Conservation (phyloP, 1,139 yeast genomes). For the Yamadazyma atlantica region DNA sequence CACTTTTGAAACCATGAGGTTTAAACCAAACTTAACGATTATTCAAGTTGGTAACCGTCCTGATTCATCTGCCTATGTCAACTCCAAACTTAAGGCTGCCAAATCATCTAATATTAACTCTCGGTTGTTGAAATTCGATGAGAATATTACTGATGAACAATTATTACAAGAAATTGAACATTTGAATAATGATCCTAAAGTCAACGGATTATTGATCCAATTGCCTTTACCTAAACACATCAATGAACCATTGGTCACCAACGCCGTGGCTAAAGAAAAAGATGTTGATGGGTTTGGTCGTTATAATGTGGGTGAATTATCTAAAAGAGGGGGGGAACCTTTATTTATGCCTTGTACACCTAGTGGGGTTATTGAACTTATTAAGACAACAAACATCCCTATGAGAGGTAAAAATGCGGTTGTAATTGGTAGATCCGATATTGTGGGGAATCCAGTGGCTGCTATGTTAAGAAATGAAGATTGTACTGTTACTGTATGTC, state of each 20-base stretch:
- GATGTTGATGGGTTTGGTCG: slow-evolving; percentile 84
- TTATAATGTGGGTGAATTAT: slow-evolving; percentile 71
- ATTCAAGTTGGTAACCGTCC: slow-evolving; percentile 77
- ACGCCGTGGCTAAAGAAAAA: slow-evolving; percentile 63
- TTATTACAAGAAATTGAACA: slow-evolving; percentile 54
- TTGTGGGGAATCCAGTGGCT: slow-evolving; percentile 80
- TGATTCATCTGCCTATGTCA: slow-evolving; percentile 75
- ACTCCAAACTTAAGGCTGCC: slow-evolving; percentile 74
- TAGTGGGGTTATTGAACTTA: slow-evolving; percentile 67
- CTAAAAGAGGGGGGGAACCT: slow-evolving; percentile 73
- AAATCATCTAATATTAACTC: slow-evolving; percentile 65
- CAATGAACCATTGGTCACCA: slow-evolving; percentile 66
- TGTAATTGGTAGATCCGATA: slow-evolving; percentile 78
- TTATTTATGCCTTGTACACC: slow-evolving; percentile 79
- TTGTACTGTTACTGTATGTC: slow-evolving; percentile 76
- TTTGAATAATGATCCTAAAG: slow-evolving; percentile 60
- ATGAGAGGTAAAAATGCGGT: slow-evolving; percentile 72
- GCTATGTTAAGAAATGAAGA: slow-evolving; percentile 68
- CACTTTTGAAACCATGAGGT: slow-evolving; percentile 35
- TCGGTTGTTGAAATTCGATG: slow-evolving; percentile 56
- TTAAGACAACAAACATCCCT: slow-evolving; percentile 59
- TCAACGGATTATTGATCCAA: slow-evolving; percentile 72
- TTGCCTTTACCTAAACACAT: slow-evolving; percentile 72
- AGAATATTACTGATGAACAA: slow-evolving; percentile 53
- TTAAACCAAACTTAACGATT: slow-evolving; percentile 64